Evolutionary conservation across 139 green algal genomes (phyloP).

Genomic region (Chlorella vulgaris): DNA sequence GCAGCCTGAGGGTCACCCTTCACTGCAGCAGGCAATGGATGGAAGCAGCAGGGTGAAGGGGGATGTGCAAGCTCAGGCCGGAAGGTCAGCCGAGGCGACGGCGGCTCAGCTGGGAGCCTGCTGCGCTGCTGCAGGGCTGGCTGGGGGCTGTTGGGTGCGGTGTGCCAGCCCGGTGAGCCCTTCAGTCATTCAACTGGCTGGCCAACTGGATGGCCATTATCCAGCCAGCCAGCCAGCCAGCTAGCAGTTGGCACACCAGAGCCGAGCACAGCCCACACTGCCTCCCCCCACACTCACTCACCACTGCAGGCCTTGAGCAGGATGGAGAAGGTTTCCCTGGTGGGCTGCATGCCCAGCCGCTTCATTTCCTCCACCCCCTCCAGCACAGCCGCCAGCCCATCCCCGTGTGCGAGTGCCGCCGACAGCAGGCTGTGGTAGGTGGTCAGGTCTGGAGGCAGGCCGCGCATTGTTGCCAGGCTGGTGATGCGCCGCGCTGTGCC

Average conservation of each 20-base stretch:
- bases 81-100: too few relatives aligned
- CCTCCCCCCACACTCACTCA: not conserved
- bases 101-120: too few relatives aligned
- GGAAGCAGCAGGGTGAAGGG: not conserved
- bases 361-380: constrained; percentile 20
- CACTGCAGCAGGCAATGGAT: not conserved
- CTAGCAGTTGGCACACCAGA: too few relatives aligned
- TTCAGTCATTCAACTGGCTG: too few relatives aligned
- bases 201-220: too few relatives aligned
- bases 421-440: constrained; percentile 31
- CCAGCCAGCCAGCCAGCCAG: too few relatives aligned
- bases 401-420: not conserved
- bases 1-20: not conserved
- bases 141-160: too few relatives aligned
- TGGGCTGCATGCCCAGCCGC: constrained; percentile 20
- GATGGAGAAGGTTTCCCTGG: not conserved
- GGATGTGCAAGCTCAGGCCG: too few relatives aligned
- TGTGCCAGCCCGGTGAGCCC: too few relatives aligned
- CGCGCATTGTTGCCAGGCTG: constrained; percentile 21
- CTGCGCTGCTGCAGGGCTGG: too few relatives aligned
- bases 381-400: constrained; percentile 30
- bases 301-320: not conserved
- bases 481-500: not conserved
- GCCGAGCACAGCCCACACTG: too few relatives aligned
- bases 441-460: constrained; percentile 16